Conservation (phyloP, 1,284 basidiomycete genomes). For the Chalciporus sp. region DNA sequence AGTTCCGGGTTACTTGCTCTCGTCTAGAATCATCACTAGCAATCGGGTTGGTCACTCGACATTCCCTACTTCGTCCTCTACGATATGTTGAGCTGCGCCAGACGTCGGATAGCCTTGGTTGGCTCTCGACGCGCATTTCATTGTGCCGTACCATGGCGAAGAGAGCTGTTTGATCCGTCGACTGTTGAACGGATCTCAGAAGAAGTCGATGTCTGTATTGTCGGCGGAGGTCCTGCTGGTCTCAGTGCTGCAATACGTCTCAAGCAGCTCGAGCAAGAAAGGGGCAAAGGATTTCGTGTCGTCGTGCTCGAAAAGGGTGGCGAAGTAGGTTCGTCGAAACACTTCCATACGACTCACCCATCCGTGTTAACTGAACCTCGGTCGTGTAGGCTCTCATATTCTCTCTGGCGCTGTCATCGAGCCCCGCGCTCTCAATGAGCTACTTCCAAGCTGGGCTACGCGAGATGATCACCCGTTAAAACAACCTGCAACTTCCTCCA, state of each 20-base stretch:
- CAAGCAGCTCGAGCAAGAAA: constrained; percentile 89
- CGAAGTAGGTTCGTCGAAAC: constrained; percentile 75
- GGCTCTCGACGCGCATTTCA: constrained; percentile 31
- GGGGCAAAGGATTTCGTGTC: constrained; percentile 82
- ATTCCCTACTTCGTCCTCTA: not conserved
- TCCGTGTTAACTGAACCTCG: not conserved
- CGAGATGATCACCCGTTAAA: constrained; percentile 65
- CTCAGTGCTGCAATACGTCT: constrained; percentile 95
- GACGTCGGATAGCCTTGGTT: constrained; percentile 2
- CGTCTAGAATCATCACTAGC: too few relatives aligned
- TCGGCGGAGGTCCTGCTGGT: constrained; percentile 94
- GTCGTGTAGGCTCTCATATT: constrained; percentile 81
- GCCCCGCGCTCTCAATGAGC: constrained; percentile 88
- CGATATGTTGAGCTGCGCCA: constrained; percentile 13
- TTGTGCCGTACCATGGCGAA: constrained; percentile 26
- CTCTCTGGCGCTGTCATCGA: constrained; percentile 97
- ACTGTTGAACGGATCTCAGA: constrained; percentile 78
- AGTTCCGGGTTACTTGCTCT: too few relatives aligned
- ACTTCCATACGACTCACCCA: not conserved
- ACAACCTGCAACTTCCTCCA: constrained; percentile 78
- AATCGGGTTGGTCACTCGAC: too few relatives aligned
- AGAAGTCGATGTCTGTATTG: constrained; percentile 95
- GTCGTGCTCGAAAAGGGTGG: constrained; percentile 95
- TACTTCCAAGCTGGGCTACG: constrained; percentile 85
- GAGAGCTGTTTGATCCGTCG: constrained; percentile 49